Evolutionary conservation across 1,284 basidiomycete genomes (phyloP), one percentile per base, ranked within the genome.

Genomic region (Malassezia sympodialis): DNA sequence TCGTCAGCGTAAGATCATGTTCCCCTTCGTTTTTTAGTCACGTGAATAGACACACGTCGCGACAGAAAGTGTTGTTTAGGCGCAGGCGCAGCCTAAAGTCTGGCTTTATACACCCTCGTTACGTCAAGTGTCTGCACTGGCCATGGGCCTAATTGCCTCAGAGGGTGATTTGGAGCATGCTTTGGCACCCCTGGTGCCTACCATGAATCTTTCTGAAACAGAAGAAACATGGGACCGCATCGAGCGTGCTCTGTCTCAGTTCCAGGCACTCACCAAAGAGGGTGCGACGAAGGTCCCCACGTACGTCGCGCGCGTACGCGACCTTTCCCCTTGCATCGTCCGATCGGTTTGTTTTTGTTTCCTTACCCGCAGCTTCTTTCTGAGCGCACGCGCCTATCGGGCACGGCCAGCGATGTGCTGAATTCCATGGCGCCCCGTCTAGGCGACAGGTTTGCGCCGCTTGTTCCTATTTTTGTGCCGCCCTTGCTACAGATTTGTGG

Each of bases 1-100:
- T 0, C 79, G 78, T 57, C 76, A 76, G 43, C 80, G 89, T 75
- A 88, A 85, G 76, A 83, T 83, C 43, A 85, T 93, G 77, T 80
- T 90, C 69, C 90, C 89, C 1, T 88, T 87, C 77, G 66, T 83
- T 43, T 77, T 79, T 43, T 60, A 53, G 24, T 35, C 50, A 51
- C 55, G 49, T 52, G 49, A 51, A 17, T 21, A 23, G 11, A 32
- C 26, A 28, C 17, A 21, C 27, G 43, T 27, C 17, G 43, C 43
- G 34, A 10, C 17, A 44, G 34, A 10, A 7, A 44, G 42, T 34
- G 28, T 48, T 48, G 46, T 21, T 19, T 24, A 14, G 31, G 31
- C 31, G 17, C 10, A 2, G n/a, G 19, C 8, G 37, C 37, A 11
- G 19, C 37, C 17, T 8, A 21, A 19, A 39, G 37, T 19, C 8